These are phyloP conservation scores for Ophiostoma fasciatum DNA, from an alignment of 2,329 filamentous ascomycete genomes.

Conservation along the genomic window DNA sequence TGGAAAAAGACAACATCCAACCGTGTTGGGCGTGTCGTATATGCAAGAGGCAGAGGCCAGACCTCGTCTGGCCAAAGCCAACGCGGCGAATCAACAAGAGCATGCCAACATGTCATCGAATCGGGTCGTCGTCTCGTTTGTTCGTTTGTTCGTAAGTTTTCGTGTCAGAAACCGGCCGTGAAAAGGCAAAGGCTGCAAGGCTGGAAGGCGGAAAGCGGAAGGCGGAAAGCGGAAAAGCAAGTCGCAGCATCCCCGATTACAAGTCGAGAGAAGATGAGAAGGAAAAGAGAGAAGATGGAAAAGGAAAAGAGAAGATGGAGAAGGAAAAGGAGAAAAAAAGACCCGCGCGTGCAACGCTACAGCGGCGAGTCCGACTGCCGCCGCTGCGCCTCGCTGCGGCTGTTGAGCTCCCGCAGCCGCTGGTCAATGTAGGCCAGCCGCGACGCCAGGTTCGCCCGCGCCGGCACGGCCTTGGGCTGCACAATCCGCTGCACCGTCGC, in stretches of 20 bases:
- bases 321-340: not conserved
- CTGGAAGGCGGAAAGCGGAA: too few species aligned
- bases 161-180: slow-evolving; percentile 8
- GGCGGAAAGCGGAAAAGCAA: not conserved
- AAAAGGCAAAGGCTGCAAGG: not conserved
- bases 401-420: slow-evolving; percentile 38
- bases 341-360: slow-evolving; percentile 16
- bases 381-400: slow-evolving; percentile 21
- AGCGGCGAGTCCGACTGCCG: slow-evolving; percentile 36
- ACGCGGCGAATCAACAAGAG: too few species aligned
- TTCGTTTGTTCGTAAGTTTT: slow-evolving; percentile 10
- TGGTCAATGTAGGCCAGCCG: slow-evolving; percentile 44
- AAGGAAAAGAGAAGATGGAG: not conserved
- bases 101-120: slow-evolving; percentile 10
- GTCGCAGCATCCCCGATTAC: not conserved
- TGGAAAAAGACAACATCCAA: too few species aligned
- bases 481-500: slow-evolving; percentile 33
- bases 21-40: too few species aligned
- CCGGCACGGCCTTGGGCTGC: slow-evolving; percentile 19
- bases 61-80: too few species aligned
- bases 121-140: slow-evolving; percentile 10
- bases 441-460: slow-evolving; percentile 30
- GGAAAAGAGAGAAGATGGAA: not conserved
- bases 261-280: not conserved
- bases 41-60: too few species aligned